These are phyloP conservation scores for Paraconiothyrium sp. DNA, from an alignment of 2,329 filamentous ascomycete genomes.

Conservation along the genomic window DNA sequence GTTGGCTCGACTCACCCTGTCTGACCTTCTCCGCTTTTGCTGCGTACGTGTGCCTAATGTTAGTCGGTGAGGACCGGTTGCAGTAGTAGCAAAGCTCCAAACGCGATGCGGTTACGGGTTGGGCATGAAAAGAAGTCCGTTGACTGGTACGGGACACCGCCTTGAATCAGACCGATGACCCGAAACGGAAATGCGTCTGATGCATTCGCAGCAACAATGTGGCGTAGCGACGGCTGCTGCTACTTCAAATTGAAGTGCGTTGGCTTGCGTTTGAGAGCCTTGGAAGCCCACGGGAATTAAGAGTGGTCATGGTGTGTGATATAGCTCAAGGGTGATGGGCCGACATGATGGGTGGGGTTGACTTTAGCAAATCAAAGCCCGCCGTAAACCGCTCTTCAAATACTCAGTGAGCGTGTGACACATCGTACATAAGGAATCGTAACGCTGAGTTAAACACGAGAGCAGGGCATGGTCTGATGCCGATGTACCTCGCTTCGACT, in stretches of 20 bases:
- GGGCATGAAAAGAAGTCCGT: slow-evolving; percentile 6
- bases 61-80: slow-evolving; percentile 1
- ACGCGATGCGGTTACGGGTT: not conserved
- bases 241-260: not conserved
- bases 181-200: slow-evolving; percentile 5
- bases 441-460: not conserved
- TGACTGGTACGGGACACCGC: not conserved
- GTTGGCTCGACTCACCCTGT: not conserved
- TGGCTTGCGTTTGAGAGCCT: slow-evolving; percentile 10
- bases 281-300: not conserved
- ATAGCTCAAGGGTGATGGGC: slow-evolving; percentile 4
- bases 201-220: slow-evolving; percentile 2
- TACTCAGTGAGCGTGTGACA: slow-evolving; percentile 4
- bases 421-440: not conserved
- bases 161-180: slow-evolving; percentile 3
- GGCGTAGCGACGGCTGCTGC: not conserved
- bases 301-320: not conserved
- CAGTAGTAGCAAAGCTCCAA: slow-evolving; percentile 1
- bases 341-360: not conserved
- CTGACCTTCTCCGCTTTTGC: not conserved
- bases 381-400: slow-evolving; percentile 4
- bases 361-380: not conserved
- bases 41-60: not conserved
- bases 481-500: not conserved
- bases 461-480: not conserved